Evolutionary conservation across 768 basidiomycete species (phyloP).

Genomic region (Tricholoma saponaceum): DNA sequence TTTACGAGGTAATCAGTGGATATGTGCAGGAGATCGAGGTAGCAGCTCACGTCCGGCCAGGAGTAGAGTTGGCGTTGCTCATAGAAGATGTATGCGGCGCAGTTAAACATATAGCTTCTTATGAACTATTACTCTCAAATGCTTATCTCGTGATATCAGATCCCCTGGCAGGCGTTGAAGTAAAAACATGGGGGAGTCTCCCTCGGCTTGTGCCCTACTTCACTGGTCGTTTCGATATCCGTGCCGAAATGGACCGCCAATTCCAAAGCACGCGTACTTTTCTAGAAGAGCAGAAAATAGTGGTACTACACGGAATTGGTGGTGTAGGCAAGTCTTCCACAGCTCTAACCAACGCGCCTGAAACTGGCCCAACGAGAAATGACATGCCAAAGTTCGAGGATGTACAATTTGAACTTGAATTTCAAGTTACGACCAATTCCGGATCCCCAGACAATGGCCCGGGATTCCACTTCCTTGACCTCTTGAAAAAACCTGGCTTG

Average conservation of each 20-base stretch:
- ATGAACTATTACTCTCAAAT: neutral
- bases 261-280: neutral
- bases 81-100: neutral
- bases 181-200: neutral
- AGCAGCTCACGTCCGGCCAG: neutral
- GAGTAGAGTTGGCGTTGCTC: neutral
- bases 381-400: too few species aligned
- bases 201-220: neutral
- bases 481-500: too few species aligned
- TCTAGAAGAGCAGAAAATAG: neutral
- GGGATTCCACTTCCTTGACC: too few species aligned
- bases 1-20: neutral
- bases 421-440: too few species aligned
- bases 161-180: neutral
- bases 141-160: neutral
- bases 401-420: too few species aligned
- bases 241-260: neutral
- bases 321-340: neutral
- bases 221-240: neutral
- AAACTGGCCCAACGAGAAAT: constrained; percentile 59
- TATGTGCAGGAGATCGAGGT: neutral
- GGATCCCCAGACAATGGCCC: too few species aligned
- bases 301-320: neutral
- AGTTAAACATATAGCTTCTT: neutral
- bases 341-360: constrained; percentile 51